Conservation (phyloP, 495 filamentous ascomycete species). For the Cercophora newfieldiana region DNA sequence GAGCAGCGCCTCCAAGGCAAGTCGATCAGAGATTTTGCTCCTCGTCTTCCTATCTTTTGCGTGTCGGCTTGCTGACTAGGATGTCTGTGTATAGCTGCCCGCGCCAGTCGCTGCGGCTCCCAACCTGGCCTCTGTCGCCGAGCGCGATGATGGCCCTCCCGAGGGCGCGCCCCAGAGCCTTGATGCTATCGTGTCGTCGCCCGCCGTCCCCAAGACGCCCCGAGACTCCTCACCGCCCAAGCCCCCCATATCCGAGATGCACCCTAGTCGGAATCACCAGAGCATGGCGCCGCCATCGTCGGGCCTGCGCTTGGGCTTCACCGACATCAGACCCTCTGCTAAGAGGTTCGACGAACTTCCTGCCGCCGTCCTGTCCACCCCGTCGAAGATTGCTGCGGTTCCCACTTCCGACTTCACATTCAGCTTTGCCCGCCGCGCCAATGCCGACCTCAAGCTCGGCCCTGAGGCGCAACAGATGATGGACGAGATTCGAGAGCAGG, state of each 20-base stretch:
- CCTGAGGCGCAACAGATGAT: constrained; percentile 75
- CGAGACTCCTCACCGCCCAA: constrained; percentile 48
- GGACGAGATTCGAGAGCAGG: constrained; percentile 71
- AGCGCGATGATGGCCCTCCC: constrained; percentile 39
- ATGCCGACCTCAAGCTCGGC: constrained; percentile 60
- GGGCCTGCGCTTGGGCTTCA: constrained; percentile 66
- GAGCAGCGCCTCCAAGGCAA: constrained; percentile 42
- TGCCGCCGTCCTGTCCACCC: constrained; percentile 42
- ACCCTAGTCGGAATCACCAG: constrained; percentile 70
- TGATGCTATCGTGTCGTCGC: constrained; percentile 45
- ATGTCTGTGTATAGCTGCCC: constrained; percentile 17
- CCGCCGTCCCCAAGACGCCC: constrained; percentile 44
- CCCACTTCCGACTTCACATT: constrained; percentile 73
- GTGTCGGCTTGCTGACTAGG: background rate
- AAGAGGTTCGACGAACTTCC: constrained; percentile 35
- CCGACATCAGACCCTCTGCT: constrained; percentile 51
- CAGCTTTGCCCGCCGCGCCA: constrained; percentile 57
- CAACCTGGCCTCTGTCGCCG: constrained; percentile 45
- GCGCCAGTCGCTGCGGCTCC: constrained; percentile 23
- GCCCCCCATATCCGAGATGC: constrained; percentile 69
- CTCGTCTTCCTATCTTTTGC: background rate
- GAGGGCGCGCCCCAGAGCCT: constrained; percentile 24
- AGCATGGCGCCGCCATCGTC: constrained; percentile 70
- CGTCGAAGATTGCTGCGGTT: constrained; percentile 43
- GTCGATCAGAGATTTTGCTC: constrained; percentile 15